These are phyloP conservation scores for Globisporangium iwayamae DNA, from an alignment of 352 stramenopile genomes.

Conservation along the genomic window DNA sequence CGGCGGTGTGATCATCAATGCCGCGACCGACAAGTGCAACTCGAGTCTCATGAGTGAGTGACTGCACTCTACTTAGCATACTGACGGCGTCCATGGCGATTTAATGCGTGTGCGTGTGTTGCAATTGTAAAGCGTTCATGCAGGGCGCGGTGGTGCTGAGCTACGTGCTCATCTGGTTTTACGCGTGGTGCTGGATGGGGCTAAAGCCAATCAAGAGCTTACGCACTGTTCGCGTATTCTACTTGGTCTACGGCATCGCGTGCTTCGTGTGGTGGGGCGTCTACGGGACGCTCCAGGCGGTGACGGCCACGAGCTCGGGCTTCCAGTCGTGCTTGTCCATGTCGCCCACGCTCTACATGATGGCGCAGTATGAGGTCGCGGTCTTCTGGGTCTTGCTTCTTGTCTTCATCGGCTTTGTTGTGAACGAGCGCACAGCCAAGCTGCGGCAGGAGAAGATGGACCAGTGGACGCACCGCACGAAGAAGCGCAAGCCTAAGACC, in stretches of 20 bases:
- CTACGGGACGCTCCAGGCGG: slow-evolving; percentile 59
- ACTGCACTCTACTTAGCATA: neutral
- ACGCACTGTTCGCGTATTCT: slow-evolving; percentile 57
- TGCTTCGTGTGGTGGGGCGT: slow-evolving; percentile 65
- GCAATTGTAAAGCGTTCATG: slow-evolving; percentile 39
- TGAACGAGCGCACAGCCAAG: slow-evolving; percentile 43
- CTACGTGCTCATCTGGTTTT: slow-evolving; percentile 64
- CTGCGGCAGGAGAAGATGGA: slow-evolving; percentile 38
- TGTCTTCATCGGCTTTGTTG: slow-evolving; percentile 40
- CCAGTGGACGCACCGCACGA: slow-evolving; percentile 25
- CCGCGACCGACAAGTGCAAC: slow-evolving; percentile 62
- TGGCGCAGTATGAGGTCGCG: slow-evolving; percentile 68
- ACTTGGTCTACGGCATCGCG: slow-evolving; percentile 53
- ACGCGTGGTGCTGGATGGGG: slow-evolving; percentile 72
- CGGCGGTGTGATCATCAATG: slow-evolving; percentile 71
- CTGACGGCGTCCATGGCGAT: neutral
- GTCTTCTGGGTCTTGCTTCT: slow-evolving; percentile 63
- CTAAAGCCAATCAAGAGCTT: slow-evolving; percentile 50
- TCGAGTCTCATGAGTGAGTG: slow-evolving; percentile 56
- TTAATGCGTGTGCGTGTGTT: neutral
- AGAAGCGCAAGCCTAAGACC: slow-evolving; percentile 28
- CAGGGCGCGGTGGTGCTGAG: slow-evolving; percentile 63
- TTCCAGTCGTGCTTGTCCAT: slow-evolving; percentile 69
- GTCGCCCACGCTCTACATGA: slow-evolving; percentile 61
- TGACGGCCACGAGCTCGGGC: slow-evolving; percentile 49